A percentile compares a stretch with the other conserved stretches of the same genome.
phyloP scores from a whole-genome alignment of 2,329 filamentous ascomycete genomes.

The Alternaria sp. region DNA sequence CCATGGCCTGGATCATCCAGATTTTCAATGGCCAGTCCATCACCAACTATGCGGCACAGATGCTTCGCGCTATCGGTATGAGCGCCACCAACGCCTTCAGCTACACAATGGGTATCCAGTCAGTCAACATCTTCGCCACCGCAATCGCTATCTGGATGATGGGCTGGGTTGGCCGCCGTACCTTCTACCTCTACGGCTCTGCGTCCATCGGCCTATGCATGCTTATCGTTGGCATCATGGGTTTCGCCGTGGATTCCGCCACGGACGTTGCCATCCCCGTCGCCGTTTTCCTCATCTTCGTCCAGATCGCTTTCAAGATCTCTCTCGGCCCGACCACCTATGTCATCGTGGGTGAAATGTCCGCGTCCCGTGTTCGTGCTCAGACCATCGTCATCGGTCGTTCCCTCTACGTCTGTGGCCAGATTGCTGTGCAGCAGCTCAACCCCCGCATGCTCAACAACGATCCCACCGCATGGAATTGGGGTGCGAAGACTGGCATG shows the following conservation, averaged over 20 bases:
- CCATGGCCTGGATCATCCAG: conserved; percentile 54
- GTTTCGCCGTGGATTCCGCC: conserved; percentile 15
- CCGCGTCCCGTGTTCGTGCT: conserved; percentile 81
- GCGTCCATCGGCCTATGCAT: conserved; percentile 12
- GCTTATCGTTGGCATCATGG: conserved; percentile 23
- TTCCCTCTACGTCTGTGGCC: conserved; percentile 48
- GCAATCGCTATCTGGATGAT: conserved; percentile 80
- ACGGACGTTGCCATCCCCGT: conserved; percentile 23
- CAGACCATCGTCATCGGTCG: conserved; percentile 83
- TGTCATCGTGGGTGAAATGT: conserved; percentile 81
- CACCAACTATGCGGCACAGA: conserved; percentile 48
- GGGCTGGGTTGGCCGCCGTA: conserved; percentile 76
- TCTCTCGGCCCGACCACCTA: conserved; percentile 83
- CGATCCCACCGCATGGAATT: conserved; percentile 21
- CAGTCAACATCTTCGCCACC: conserved; percentile 74
- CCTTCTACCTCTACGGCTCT: conserved; percentile 36
- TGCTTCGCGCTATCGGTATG: conserved; percentile 53
- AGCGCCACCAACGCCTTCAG: conserved; percentile 44
- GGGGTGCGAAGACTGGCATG: conserved; percentile 21
- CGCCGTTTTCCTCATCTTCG: conserved; percentile 22
- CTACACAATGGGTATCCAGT: conserved; percentile 61
- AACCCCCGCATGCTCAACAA: conserved; percentile 23
- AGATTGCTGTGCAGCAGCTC: conserved; percentile 32
- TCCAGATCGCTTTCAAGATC: conserved; percentile 24
- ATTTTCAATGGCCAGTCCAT: conserved; percentile 32